Base-by-base conservation (phyloP, 2,329 filamentous ascomycete genomes). In the Colletotrichum eleusines region DNA sequence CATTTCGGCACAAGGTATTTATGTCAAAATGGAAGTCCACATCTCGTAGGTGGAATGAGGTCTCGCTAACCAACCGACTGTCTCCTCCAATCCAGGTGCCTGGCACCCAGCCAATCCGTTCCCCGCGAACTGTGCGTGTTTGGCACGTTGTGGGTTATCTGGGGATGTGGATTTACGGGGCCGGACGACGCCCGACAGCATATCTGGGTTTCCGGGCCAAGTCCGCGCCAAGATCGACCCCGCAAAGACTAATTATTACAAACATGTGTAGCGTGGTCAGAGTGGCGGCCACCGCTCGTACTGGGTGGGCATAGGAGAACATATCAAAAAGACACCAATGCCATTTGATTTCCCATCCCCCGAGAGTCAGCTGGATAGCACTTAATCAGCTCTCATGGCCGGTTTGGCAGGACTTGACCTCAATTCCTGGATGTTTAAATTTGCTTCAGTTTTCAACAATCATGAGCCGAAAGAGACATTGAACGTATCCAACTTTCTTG, bases 61-160 rank as follows among this genome's bases (percentile, higher is more conserved):
- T 35, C 51, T 54, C 20, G 18, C 4, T 18, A 33, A 18, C 12
- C 1, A 53, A n/a, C 9, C 9, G 28, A n/a, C 9, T n/a, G 5
- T 35, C 20, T 31, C 28, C 5, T n/a, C 18, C 5, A n/a, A 3
- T 9, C 26, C 8, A 46, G 9, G 1, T 38, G 38, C 63, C 44
- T 44, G 33, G 20, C 46, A 35, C 40, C 9, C 5, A 20, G 1
- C 44, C 54, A n/a, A n/a, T 26, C 40, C 5, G 5, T 46, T 51
- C 63, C 55, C 66, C 66, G 35, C 60, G 44, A 18, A 26, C 6
- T 5, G 5, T 18, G 23, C 6, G 9, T 38, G 14, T 33, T 33
- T 33, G 23, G 28, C 40, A 14, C 20, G 9, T 44, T 53, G 60
- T 26, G 66, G 66, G 66, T 58, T 64, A 35, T 63, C 60, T 69